phyloP scores from a whole-genome alignment of 2,329 filamentous ascomycete species.

The Ceratocystis smalleyi region DNA sequence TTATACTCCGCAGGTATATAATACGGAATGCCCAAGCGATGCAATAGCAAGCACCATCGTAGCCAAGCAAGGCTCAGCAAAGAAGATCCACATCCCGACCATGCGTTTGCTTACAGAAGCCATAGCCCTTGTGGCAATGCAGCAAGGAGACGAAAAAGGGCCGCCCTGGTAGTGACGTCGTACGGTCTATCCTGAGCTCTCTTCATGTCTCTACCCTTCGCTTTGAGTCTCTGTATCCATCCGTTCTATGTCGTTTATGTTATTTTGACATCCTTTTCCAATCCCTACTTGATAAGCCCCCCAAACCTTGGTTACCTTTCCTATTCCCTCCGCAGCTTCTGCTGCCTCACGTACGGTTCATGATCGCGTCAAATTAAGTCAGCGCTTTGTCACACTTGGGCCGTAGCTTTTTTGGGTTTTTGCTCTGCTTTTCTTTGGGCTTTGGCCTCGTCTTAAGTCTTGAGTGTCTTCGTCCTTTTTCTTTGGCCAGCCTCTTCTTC shows the following conservation, averaged over 20 bases:
- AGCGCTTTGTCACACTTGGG: conserved; percentile 2
- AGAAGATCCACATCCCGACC: too few species aligned
- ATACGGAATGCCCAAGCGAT: too few species aligned
- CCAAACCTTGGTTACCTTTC: background rate
- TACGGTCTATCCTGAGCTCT: background rate
- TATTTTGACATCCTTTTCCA: background rate
- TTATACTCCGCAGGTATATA: too few species aligned
- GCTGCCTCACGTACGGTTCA: background rate
- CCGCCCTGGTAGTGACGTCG: background rate
- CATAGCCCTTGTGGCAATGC: background rate
- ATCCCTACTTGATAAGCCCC: background rate
- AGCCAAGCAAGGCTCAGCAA: too few species aligned
- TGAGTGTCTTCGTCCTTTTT: background rate
- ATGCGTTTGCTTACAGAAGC: background rate
- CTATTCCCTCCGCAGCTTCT: background rate
- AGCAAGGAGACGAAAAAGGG: background rate
- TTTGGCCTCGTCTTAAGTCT: background rate
- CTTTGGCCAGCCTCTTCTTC: background rate
- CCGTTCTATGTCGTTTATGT: background rate
- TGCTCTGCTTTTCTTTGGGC: background rate
- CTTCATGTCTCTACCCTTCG: too few species aligned
- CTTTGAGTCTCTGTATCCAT: too few species aligned
- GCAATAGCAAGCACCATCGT: too few species aligned
- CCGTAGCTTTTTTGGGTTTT: background rate
- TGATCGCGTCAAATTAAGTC: background rate